These are phyloP conservation scores for Spathaspora arborariae DNA, from an alignment of 805 yeast species.

Conservation along the genomic window DNA sequence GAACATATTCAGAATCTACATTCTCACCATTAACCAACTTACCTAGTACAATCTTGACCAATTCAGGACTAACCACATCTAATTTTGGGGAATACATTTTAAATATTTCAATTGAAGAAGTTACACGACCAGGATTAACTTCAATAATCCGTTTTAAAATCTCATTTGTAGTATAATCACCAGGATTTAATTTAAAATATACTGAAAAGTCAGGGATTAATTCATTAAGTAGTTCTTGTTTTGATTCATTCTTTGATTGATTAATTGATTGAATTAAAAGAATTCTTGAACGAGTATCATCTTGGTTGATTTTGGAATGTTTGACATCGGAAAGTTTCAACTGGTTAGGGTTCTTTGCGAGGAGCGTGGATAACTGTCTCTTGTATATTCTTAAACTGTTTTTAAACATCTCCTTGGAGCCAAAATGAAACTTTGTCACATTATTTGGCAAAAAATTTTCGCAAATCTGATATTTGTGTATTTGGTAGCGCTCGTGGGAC, in stretches of 20 bases:
- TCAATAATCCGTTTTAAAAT: slow-evolving; percentile 25
- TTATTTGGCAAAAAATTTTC: not conserved
- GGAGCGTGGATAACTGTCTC: not conserved
- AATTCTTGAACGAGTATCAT: not conserved
- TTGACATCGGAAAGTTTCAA: not conserved
- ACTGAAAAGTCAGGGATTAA: slow-evolving; percentile 24
- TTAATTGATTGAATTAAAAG: slow-evolving; percentile 10
- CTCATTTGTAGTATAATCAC: slow-evolving; percentile 11
- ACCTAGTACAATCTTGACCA: slow-evolving; percentile 4
- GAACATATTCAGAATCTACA: slow-evolving; percentile 7
- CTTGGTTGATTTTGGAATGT: not conserved
- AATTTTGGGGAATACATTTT: slow-evolving; percentile 12
- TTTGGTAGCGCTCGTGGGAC: not conserved
- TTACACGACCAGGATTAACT: slow-evolving; percentile 52
- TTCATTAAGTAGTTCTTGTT: slow-evolving; percentile 15
- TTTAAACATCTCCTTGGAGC: not conserved
- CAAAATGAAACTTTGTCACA: not conserved
- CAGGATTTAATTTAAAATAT: slow-evolving; percentile 21
- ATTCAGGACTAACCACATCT: slow-evolving; percentile 10
- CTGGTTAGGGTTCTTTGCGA: not conserved
- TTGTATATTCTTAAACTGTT: not conserved
- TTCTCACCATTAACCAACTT: slow-evolving; percentile 7
- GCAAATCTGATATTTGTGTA: not conserved
- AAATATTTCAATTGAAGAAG: slow-evolving; percentile 46
- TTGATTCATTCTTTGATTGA: slow-evolving; percentile 9